Base-by-base conservation (phyloP, 768 basidiomycete species). In the Erythrobasidium yunnanense region DNA sequence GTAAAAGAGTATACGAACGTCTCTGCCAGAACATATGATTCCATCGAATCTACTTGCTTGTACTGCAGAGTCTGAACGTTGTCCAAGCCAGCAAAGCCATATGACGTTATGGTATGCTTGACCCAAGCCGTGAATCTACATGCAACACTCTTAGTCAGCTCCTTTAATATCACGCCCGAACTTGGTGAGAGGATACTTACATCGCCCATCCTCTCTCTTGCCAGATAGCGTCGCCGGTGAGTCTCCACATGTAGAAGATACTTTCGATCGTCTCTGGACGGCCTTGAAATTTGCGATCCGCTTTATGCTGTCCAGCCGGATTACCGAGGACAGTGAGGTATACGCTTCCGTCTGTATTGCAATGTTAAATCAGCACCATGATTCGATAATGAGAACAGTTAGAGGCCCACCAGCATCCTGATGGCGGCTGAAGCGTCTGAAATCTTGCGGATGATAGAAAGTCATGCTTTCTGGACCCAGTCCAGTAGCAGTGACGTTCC, bases 211-310 rank as follows among this genome's bases (percentile, higher is more conserved):
- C 60, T 38, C 49, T 49, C 38, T 63, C 60, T 68, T 78, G 78
- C 79, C 79, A 79, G 58, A 75, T 74, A 25, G 72, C 71, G 70
- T 79, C 77, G 6, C 78, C 79, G 1, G 79, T 78, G 0, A 78
- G 27, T 32, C 77, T 73, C 65, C 74, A 78, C 74, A 74, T 71
- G 65, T 76, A 75, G 55, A 76, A 75, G 13, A 77, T 72, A 25
- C 69, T 71, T 70, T 79, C 78, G 62, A 78, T 77, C 1, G 77
- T 78, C 70, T 78, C 78, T 8, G 78, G 78, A 3, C 78, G 66
- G 18, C 77, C 76, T 20, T 77, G 63, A 34, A 75, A 72, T 55
- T 72, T 54, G 13, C 65, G 58, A 30, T 70, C 67, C 17, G 71
- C 71, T 38, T 66, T 68, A 4, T 70, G 54, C 2, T 77, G 77